A percentile compares a stretch with the other conserved stretches of the same genome.
These are phyloP conservation scores for Colletotrichum ledebouriae DNA, from an alignment of 2,329 filamentous ascomycete genomes.

Conservation along the genomic window DNA sequence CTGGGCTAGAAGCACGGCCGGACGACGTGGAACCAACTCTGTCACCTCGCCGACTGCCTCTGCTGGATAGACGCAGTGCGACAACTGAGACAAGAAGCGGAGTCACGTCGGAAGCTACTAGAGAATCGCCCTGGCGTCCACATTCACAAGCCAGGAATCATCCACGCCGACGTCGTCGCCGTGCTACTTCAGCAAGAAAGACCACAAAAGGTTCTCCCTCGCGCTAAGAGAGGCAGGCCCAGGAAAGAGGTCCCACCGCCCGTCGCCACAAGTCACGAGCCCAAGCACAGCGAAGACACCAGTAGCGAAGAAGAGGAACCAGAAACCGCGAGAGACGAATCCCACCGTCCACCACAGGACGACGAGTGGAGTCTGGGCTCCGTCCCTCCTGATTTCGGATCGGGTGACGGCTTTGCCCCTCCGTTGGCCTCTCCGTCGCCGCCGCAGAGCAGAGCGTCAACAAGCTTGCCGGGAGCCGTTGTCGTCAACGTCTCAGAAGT, in stretches of 20 bases:
- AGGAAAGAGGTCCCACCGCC: not conserved
- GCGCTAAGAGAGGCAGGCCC: not conserved
- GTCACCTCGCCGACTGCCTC: not conserved
- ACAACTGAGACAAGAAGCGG: not conserved
- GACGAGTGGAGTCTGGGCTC: no score
- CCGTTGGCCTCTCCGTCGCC: not conserved
- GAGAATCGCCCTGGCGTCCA: not conserved
- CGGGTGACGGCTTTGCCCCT: not conserved
- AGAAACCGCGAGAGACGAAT: no score
- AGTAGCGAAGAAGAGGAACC: no score
- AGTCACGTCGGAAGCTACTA: not conserved
- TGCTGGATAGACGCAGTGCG: not conserved
- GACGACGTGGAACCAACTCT: not conserved
- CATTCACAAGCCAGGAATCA: not conserved
- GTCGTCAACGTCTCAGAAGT: not conserved
- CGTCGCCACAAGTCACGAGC: not conserved
- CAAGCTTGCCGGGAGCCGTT: not conserved
- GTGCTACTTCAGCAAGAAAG: not conserved
- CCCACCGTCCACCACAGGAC: no score
- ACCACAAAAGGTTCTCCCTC: not conserved
- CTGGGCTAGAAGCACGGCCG: constrained; percentile 2
- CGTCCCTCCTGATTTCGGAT: not conserved
- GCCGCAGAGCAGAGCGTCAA: not conserved
- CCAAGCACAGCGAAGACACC: no score
- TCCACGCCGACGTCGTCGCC: not conserved